Conservation (phyloP, 1,284 basidiomycete species). For the Thecaphora thlaspeos region DNA sequence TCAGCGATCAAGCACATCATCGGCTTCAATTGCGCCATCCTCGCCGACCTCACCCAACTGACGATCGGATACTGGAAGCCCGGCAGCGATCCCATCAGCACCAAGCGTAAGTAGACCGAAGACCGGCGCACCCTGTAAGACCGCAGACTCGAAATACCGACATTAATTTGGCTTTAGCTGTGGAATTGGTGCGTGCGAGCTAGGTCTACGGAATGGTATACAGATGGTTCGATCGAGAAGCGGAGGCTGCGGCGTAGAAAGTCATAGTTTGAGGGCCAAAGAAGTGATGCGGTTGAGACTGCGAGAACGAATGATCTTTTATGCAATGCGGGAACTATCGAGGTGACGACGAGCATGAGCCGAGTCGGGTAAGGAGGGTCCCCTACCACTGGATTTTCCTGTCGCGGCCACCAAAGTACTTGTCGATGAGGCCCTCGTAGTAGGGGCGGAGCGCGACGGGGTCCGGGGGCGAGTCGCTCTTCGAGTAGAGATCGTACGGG, state of each 20-base stretch:
- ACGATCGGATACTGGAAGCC: constrained; percentile 39
- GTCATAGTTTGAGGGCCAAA: too few relatives aligned
- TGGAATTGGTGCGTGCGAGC: too few relatives aligned
- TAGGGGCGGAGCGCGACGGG: constrained; percentile 72
- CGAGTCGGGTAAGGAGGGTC: not conserved
- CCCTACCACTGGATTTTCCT: constrained; percentile 33
- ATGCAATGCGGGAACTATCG: too few relatives aligned
- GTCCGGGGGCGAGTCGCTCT: constrained; percentile 72
- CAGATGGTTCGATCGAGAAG: too few relatives aligned
- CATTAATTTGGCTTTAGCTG: too few relatives aligned
- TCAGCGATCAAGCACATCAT: constrained; percentile 36
- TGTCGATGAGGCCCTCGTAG: constrained; percentile 75
- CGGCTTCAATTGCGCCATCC: constrained; percentile 39
- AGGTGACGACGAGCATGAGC: too few relatives aligned
- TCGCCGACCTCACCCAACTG: constrained; percentile 28
- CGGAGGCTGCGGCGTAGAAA: too few relatives aligned
- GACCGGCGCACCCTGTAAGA: too few relatives aligned
- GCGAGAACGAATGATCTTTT: too few relatives aligned
- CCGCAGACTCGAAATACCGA: too few relatives aligned
- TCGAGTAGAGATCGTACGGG: constrained; percentile 87
- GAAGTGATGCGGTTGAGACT: too few relatives aligned
- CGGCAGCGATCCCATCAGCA: constrained; percentile 16
- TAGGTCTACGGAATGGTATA: too few relatives aligned
- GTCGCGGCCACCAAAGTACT: constrained; percentile 66
- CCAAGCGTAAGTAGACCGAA: not conserved